phyloP scores from a whole-genome alignment of 306 rosid genomes.

The Cicer judaicum region DNA sequence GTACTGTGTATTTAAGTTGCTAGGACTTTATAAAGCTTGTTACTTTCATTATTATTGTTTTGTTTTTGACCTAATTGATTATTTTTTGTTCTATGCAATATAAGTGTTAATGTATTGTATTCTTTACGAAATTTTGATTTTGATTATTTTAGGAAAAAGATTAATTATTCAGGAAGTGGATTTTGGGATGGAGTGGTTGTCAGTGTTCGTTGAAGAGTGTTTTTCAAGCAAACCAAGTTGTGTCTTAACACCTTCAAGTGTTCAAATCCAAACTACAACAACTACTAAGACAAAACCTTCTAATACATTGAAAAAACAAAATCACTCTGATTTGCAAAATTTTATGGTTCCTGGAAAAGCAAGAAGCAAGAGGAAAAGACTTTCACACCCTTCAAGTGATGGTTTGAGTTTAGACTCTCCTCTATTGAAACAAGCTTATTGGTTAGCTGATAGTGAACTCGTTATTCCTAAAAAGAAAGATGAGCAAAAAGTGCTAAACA shows the following conservation, averaged over 20 bases:
- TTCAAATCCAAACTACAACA: constrained; percentile 25
- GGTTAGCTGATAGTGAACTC: constrained; percentile 71
- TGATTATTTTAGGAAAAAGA: background rate
- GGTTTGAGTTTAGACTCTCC: constrained; percentile 51
- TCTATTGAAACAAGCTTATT: constrained; percentile 64
- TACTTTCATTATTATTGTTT: background rate
- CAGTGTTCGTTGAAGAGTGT: constrained; percentile 70
- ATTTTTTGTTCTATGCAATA: background rate
- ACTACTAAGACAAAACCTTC: constrained; percentile 43
- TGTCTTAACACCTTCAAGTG: constrained; percentile 48
- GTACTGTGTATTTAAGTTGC: background rate
- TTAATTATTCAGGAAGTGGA: constrained; percentile 55
- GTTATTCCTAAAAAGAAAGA: constrained; percentile 44
- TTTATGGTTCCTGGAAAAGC: constrained; percentile 60
- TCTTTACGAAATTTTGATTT: constrained; percentile 19
- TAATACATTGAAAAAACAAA: constrained; percentile 36
- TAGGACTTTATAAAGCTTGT: background rate
- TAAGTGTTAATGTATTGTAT: background rate
- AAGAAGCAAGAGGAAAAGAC: constrained; percentile 66
- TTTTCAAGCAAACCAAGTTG: constrained; percentile 61
- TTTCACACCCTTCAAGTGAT: constrained; percentile 39
- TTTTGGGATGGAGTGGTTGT: constrained; percentile 68
- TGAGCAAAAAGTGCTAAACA: background rate
- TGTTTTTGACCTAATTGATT: too few relatives aligned
- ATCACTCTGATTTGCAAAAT: constrained; percentile 34